Evolutionary conservation across 2,329 filamentous ascomycete genomes (phyloP), one percentile per base, ranked within the genome.

Genomic region (Trichoderma arundinaceum): DNA sequence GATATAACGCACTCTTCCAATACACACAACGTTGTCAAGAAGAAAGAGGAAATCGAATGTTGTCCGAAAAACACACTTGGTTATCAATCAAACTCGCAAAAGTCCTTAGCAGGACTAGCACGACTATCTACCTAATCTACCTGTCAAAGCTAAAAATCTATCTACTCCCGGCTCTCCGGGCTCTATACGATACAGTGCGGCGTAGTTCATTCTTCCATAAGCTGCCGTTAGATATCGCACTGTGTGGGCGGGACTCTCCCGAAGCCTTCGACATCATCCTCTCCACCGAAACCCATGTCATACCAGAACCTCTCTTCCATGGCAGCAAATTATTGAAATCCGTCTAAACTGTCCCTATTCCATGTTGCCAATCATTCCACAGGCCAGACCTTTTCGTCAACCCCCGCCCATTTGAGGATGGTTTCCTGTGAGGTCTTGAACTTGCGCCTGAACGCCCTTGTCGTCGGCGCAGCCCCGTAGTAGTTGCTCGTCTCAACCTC

Each of bases 341-440:
- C 22, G 22, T 28, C 22, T 28, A 28, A 28, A 28, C 22, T 28
- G 22, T 28, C 22, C 4, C 22, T 28, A 4, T 28, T 28, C 22
- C 22, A 28, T n/a, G n/a, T n/a, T n/a, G n/a, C 22, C 2, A 4
- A 28, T 13, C 15, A 52, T n/a, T 52, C 53, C 39, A 58, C 62
- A 22, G 44, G 15, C 62, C 62, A 65, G 5, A 35, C 38, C 38
- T 9, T 56, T 12, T 48, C 10, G 19, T 66, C 48, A 4, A 54
- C 57, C 1, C 64, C 64, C 39, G 57, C 64, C 64, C 64, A 66
- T 22, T 32, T 56, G 15, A 66, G 46, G 5, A 66, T 33, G 2
- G 9, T 39, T 12, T 56, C 57, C 17, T 66, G 57, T 15, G 64
- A 17, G 5, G 57, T 32, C 22, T 46, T 66, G 32, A 62, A 66